These are phyloP conservation scores for Penicillium lagena DNA, from an alignment of 495 filamentous ascomycete species.

Conservation along the genomic window DNA sequence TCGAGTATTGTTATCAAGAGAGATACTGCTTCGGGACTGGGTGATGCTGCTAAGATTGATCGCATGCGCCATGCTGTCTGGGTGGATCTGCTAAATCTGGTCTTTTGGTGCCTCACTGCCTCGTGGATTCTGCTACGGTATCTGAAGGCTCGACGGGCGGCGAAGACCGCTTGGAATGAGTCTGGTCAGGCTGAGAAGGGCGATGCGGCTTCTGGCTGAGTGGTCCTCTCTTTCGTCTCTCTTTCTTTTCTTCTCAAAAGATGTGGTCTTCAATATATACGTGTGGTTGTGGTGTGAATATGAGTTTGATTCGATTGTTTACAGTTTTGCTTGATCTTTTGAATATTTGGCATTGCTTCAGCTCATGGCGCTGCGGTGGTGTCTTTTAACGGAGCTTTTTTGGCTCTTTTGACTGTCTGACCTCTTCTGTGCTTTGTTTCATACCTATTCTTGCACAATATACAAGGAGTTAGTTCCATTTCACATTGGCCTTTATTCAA, in stretches of 20 bases:
- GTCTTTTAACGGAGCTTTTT: too few relatives aligned
- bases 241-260: not conserved
- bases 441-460: too few relatives aligned
- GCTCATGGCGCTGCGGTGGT: too few relatives aligned
- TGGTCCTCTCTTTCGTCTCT: not conserved
- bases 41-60: constrained; percentile 36
- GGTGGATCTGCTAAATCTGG: constrained; percentile 67
- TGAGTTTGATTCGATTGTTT: too few relatives aligned
- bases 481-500: too few relatives aligned
- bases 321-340: too few relatives aligned
- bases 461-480: too few relatives aligned
- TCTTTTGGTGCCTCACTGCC: constrained; percentile 62
- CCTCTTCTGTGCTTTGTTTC: too few relatives aligned
- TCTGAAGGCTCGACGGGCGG: constrained; percentile 20
- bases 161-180: not conserved
- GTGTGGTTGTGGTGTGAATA: too few relatives aligned
- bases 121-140: constrained; percentile 34
- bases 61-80: constrained; percentile 85
- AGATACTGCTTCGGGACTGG: constrained; percentile 21
- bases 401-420: too few relatives aligned
- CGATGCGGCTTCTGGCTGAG: not conserved
- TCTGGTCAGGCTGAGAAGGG: constrained; percentile 14
- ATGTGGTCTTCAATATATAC: too few relatives aligned
- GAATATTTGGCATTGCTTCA: too few relatives aligned
- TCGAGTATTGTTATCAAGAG: constrained; percentile 24